phyloP scores from a whole-genome alignment of 148 eudicot species.

The Camellia lanceoleosa region DNA sequence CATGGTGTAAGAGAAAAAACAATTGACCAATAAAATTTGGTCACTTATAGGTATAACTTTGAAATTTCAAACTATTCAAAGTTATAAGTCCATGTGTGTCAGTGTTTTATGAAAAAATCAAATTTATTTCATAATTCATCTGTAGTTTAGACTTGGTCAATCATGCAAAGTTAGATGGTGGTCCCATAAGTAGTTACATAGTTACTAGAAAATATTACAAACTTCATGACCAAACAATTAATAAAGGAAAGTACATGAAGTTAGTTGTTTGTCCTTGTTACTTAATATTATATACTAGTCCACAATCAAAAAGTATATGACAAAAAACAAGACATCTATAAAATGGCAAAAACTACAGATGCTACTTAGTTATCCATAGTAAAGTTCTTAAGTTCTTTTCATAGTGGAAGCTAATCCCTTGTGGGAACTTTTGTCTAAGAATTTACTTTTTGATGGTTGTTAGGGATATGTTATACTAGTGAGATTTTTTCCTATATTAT shows the following conservation, averaged over 20 bases:
- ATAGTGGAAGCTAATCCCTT: constrained; percentile 12
- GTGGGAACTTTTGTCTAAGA: constrained; percentile 11
- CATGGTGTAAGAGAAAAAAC: no score
- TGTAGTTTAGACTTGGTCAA: neutral
- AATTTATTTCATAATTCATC: neutral
- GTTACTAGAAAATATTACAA: neutral
- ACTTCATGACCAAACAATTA: neutral
- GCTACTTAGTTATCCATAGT: neutral
- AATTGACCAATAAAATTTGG: no score
- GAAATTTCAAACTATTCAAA: no score
- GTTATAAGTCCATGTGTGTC: no score
- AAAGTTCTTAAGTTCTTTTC: neutral
- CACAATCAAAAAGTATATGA: neutral
- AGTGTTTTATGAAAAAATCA: no score
- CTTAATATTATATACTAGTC: no score
- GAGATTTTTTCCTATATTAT: neutral
- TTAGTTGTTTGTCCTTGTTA: no score
- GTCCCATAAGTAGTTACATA: neutral
- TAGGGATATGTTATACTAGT: neutral
- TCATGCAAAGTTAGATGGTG: neutral
- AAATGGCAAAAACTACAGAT: neutral
- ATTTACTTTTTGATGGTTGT: neutral
- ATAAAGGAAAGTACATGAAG: no score
- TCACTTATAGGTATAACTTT: no score
- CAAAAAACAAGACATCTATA: no score